Percentiles rank a stretch among this genome's conserved stretches.
phyloP scores from a whole-genome alignment of 768 basidiomycete genomes.

The Pulveroboletus sp. region DNA sequence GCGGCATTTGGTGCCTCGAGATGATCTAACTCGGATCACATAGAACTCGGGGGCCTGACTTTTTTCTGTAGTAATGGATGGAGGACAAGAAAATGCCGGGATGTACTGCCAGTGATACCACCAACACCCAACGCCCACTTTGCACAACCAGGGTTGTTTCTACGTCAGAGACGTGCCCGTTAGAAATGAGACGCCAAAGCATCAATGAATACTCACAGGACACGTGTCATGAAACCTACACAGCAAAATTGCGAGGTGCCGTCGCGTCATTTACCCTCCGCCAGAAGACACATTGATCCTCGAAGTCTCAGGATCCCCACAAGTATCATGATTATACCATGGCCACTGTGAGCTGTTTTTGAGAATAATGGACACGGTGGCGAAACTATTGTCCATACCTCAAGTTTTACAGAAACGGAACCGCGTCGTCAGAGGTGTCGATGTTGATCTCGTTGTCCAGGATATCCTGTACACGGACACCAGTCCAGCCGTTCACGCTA shows the following conservation, averaged over 20 bases:
- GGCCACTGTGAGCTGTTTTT: constrained; percentile 18
- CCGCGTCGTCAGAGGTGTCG: constrained; percentile 17
- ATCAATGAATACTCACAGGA: constrained; percentile 5
- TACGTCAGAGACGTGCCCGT: not conserved
- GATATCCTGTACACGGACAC: constrained; percentile 19
- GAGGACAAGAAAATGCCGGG: too few relatives aligned
- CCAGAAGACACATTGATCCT: constrained; percentile 11
- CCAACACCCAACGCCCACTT: too few relatives aligned
- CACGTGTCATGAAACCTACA: constrained; percentile 1
- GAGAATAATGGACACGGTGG: not conserved
- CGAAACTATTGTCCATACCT: constrained; percentile 10
- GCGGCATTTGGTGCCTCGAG: too few relatives aligned
- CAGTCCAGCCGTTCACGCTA: constrained; percentile 15
- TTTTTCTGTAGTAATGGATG: too few relatives aligned
- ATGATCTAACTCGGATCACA: too few relatives aligned
- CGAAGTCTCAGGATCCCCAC: constrained; percentile 6
- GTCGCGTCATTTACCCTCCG: constrained; percentile 17
- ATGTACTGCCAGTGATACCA: too few relatives aligned
- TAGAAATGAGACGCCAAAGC: not conserved
- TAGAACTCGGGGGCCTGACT: too few relatives aligned
- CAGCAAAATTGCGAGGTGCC: constrained; percentile 15
- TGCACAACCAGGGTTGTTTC: too few relatives aligned
- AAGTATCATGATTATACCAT: constrained; percentile 8
- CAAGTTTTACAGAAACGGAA: constrained; percentile 17
- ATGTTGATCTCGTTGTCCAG: constrained; percentile 3